phyloP scores from a whole-genome alignment of 2,329 filamentous ascomycete species.

The Bipolaris bicolor region DNA sequence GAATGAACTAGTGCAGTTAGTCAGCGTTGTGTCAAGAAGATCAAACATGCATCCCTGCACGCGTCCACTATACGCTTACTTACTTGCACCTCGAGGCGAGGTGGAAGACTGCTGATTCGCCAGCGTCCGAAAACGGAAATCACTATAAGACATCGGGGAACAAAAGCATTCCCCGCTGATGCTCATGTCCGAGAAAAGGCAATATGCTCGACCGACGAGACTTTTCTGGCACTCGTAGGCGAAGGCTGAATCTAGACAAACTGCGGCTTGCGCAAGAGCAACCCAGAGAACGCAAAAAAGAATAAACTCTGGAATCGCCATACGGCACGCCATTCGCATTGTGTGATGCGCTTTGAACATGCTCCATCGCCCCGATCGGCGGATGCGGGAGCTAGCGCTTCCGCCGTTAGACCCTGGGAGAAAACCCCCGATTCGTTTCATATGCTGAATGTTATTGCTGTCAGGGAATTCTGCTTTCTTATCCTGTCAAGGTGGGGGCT shows the following conservation, averaged over 20 bases:
- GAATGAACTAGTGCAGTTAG: too few species aligned
- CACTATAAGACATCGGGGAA: background rate
- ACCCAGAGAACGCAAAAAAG: background rate
- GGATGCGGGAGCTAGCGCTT: background rate
- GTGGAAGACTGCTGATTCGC: background rate
- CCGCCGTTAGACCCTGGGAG: background rate
- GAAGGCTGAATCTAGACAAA: background rate
- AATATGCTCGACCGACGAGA: background rate
- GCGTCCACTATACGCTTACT: too few species aligned
- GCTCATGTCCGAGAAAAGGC: background rate
- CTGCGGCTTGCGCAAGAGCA: background rate
- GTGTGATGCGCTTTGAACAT: background rate
- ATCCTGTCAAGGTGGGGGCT: too few species aligned
- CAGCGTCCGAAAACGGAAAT: too few species aligned
- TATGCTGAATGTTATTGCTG: too few species aligned
- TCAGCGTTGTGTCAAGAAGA: too few species aligned
- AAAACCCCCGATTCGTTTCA: background rate
- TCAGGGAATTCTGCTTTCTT: too few species aligned
- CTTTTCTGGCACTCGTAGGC: background rate
- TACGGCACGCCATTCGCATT: background rate
- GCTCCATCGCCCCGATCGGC: background rate
- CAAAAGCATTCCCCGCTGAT: background rate
- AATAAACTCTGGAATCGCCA: background rate
- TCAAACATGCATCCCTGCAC: too few species aligned
- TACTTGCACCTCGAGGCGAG: background rate